Evolutionary conservation across 805 yeast species (phyloP).

Genomic region (Ogataea sp.): DNA sequence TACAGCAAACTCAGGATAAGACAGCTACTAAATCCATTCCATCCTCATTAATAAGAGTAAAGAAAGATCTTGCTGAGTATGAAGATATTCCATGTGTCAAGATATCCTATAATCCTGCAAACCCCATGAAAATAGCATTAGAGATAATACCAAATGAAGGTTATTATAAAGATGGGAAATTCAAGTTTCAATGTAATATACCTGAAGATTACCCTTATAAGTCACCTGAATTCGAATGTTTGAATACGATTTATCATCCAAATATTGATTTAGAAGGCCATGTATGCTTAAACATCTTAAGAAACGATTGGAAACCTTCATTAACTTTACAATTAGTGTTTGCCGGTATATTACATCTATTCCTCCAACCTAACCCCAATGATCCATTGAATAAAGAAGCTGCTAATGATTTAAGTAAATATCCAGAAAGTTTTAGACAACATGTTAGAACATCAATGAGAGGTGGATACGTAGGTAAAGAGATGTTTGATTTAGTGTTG

Average conservation of each 20-base stretch:
- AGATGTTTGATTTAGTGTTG: slow-evolving; percentile 54
- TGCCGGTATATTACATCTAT: slow-evolving; percentile 78
- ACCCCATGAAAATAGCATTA: slow-evolving; percentile 56
- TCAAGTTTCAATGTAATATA: slow-evolving; percentile 58
- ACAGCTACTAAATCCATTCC: slow-evolving; percentile 11
- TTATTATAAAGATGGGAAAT: slow-evolving; percentile 58
- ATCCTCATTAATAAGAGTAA: slow-evolving; percentile 71
- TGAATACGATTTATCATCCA: slow-evolving; percentile 79
- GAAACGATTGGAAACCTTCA: slow-evolving; percentile 97
- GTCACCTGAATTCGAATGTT: slow-evolving; percentile 77
- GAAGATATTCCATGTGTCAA: slow-evolving; percentile 35
- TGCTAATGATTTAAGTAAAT: slow-evolving; percentile 47
- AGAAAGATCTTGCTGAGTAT: slow-evolving; percentile 67
- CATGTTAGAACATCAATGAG: slow-evolving; percentile 59
- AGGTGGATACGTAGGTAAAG: slow-evolving; percentile 59
- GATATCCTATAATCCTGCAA: slow-evolving; percentile 35
- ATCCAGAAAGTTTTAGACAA: slow-evolving; percentile 40
- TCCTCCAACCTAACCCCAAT: slow-evolving; percentile 82
- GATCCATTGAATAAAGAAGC: slow-evolving; percentile 94
- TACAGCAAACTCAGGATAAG: slow-evolving; percentile 21
- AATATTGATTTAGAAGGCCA: slow-evolving; percentile 88
- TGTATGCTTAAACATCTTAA: slow-evolving; percentile 79
- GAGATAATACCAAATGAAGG: slow-evolving; percentile 64
- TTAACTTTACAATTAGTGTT: slow-evolving; percentile 72
- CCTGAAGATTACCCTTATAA: slow-evolving; percentile 80